Percentiles rank a stretch among this genome's conserved stretches.
Evolutionary conservation across 805 yeast species (phyloP).

Genomic region (Kluyveromyces dobzhanskii): DNA sequence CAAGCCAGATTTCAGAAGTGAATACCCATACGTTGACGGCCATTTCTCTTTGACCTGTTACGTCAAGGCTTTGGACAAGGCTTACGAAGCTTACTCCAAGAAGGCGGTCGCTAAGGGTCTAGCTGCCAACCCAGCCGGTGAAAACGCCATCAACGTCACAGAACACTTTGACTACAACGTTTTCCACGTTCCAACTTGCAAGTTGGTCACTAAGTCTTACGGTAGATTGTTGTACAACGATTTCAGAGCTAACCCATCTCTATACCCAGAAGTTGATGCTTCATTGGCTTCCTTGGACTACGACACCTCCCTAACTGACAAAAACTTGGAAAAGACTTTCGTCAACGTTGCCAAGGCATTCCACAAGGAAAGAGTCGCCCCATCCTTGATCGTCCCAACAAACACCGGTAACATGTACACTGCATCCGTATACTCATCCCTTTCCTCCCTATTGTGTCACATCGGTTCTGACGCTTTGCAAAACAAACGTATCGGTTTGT

Average conservation of each 20-base stretch:
- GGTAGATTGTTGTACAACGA: slow-evolving; percentile 90
- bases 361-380: slow-evolving; percentile 60
- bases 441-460: slow-evolving; percentile 70
- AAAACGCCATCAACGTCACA: slow-evolving; percentile 56
- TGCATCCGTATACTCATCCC: slow-evolving; percentile 82
- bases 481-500: slow-evolving; percentile 80
- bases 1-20: slow-evolving; percentile 94
- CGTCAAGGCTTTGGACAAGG: slow-evolving; percentile 83
- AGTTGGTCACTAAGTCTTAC: slow-evolving; percentile 84
- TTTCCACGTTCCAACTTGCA: slow-evolving; percentile 98
- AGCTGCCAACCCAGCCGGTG: slow-evolving; percentile 35
- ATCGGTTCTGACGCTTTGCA: slow-evolving; percentile 69
- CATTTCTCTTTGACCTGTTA: slow-evolving; percentile 92
- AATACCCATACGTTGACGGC: slow-evolving; percentile 96
- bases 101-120: slow-evolving; percentile 54
- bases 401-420: slow-evolving; percentile 98
- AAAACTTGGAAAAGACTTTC: slow-evolving; percentile 75
- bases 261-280: slow-evolving; percentile 52
- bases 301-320: slow-evolving; percentile 73
- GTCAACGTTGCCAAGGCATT: slow-evolving; percentile 65
- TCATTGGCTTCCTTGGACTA: slow-evolving; percentile 49
- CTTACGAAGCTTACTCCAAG: slow-evolving; percentile 73
- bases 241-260: slow-evolving; percentile 59
- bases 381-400: slow-evolving; percentile 82
- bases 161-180: slow-evolving; percentile 83